phyloP scores from a whole-genome alignment of 768 basidiomycete species.

The Lactifluus rugatus region DNA sequence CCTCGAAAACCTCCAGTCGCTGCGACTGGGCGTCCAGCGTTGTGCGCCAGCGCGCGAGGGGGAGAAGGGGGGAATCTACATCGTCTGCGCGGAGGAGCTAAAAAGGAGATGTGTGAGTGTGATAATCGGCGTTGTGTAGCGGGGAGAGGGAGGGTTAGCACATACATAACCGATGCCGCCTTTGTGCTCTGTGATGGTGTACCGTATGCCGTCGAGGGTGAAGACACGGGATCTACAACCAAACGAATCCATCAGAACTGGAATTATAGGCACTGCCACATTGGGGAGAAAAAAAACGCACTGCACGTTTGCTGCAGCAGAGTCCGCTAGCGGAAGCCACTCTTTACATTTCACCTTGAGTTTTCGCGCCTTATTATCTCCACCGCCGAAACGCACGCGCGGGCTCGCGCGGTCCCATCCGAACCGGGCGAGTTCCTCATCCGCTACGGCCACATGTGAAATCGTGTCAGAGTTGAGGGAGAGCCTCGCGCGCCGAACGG shows the following conservation, averaged over 20 bases:
- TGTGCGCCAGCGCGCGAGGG: conserved; percentile 12
- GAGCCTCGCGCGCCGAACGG: neutral
- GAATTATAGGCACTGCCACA: neutral
- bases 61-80: neutral
- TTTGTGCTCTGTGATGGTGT: conserved; percentile 7
- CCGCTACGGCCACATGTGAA: neutral
- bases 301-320: neutral
- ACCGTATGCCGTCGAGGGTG: neutral
- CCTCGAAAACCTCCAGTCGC: conserved; percentile 8
- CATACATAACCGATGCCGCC: conserved; percentile 8
- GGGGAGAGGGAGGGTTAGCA: neutral
- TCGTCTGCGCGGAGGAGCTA: conserved; percentile 4
- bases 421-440: conserved; percentile 1
- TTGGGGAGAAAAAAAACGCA: neutral
- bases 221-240: conserved; percentile 7
- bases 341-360: conserved; percentile 13
- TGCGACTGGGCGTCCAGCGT: conserved; percentile 1
- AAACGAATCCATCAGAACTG: neutral
- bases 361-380: neutral
- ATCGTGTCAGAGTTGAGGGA: neutral
- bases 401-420: conserved; percentile 14
- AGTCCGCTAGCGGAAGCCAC: conserved; percentile 4
- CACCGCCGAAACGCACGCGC: neutral
- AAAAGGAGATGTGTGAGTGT: neutral
- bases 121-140: too few species aligned